Conservation (phyloP, 2,329 filamentous ascomycete species). For the Colletotrichum lindemuthianum region DNA sequence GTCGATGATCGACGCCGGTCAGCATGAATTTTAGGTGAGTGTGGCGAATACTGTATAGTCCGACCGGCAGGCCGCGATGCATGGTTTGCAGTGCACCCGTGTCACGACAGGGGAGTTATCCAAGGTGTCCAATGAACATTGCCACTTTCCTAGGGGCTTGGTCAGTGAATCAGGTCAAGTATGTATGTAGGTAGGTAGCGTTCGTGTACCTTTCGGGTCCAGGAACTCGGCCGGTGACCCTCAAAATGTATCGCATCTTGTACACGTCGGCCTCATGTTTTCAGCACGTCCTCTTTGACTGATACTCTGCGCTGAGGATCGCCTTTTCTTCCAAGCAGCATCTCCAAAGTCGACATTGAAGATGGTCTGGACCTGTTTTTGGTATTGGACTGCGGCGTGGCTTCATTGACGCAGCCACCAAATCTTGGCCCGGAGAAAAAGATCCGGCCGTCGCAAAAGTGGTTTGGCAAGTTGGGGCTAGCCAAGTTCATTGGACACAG, state of each 20-base stretch:
- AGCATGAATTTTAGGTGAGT: conserved; percentile 1
- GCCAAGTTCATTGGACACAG: conserved; percentile 5
- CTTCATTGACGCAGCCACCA: background rate
- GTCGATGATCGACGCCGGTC: conserved; percentile 30
- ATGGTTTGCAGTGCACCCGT: conserved; percentile 4
- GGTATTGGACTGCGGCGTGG: conserved; percentile 1
- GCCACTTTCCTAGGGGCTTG: no score
- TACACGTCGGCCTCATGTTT: no score
- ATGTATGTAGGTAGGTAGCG: no score
- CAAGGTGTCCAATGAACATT: no score
- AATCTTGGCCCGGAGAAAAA: conserved; percentile 19
- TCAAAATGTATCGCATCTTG: no score
- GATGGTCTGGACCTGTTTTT: background rate
- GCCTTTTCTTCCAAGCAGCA: background rate
- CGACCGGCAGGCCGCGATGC: conserved; percentile 16
- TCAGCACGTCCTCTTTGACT: no score
- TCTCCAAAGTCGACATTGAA: background rate
- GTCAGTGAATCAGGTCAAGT: no score
- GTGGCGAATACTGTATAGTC: conserved; percentile 16
- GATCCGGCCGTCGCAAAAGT: conserved; percentile 20
- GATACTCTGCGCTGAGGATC: no score
- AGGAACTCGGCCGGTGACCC: no score
- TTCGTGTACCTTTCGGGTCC: no score
- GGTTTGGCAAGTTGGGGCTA: background rate
- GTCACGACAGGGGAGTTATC: background rate